These are phyloP conservation scores for Nephelium lappaceum DNA, from an alignment of 345 rosid genomes.

Conservation along the genomic window DNA sequence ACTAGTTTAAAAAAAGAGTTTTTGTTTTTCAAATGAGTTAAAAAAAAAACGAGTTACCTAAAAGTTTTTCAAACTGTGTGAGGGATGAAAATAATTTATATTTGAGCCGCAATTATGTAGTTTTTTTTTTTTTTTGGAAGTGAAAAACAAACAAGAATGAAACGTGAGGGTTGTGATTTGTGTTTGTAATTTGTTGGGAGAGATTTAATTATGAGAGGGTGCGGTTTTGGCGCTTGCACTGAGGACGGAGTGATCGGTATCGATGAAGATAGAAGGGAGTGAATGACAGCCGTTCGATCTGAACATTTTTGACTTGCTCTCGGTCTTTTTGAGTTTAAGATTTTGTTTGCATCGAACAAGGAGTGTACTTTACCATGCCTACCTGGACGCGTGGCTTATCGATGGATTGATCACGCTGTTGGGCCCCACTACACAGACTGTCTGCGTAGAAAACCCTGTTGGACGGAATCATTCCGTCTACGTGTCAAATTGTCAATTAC, in stretches of 20 bases:
- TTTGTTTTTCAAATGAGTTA: too few species aligned
- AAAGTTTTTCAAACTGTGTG: too few species aligned
- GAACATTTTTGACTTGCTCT: background rate
- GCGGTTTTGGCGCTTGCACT: slow-evolving; percentile 14
- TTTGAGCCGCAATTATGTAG: too few species aligned
- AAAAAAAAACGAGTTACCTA: too few species aligned
- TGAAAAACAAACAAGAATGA: too few species aligned
- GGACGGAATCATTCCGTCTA: background rate
- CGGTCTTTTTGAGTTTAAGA: background rate
- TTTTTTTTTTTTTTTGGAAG: too few species aligned
- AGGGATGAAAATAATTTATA: too few species aligned
- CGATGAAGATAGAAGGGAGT: background rate
- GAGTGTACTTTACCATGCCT: background rate
- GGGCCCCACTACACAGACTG: background rate
- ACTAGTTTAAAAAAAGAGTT: too few species aligned
- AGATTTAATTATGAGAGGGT: background rate
- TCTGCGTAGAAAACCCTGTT: background rate
- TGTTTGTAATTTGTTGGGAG: background rate
- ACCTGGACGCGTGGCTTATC: slow-evolving; percentile 11
- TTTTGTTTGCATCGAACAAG: background rate
- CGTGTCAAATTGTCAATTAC: background rate
- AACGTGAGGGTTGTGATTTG: too few species aligned
- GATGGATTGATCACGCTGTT: background rate
- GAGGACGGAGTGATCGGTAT: background rate
- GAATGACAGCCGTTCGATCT: background rate